These are phyloP conservation scores for Monilinia polystroma DNA, from an alignment of 2,329 filamentous ascomycete species.

Conservation along the genomic window DNA sequence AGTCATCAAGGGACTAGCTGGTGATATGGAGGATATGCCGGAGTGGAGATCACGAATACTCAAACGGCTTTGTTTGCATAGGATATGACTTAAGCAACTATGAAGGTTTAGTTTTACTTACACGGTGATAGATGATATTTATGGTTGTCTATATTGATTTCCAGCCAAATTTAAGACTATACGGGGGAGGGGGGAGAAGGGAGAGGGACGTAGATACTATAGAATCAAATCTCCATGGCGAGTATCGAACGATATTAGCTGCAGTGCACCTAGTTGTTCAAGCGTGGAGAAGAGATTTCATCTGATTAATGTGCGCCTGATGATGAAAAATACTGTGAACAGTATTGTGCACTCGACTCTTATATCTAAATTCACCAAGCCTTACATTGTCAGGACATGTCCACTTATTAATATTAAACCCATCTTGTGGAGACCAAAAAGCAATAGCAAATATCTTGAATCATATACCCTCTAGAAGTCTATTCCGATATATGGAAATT, in stretches of 20 bases:
- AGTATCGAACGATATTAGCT: not conserved
- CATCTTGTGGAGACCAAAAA: too few relatives aligned
- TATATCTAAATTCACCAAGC: not conserved
- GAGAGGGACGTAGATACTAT: not conserved
- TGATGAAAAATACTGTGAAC: not conserved
- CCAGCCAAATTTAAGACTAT: not conserved
- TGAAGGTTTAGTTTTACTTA: not conserved
- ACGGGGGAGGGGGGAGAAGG: not conserved
- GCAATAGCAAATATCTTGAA: too few relatives aligned
- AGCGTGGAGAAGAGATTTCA: too few relatives aligned
- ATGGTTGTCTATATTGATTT: too few relatives aligned
- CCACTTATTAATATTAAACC: too few relatives aligned
- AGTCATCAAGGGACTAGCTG: too few relatives aligned
- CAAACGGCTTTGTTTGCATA: not conserved
- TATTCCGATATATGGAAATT: too few relatives aligned
- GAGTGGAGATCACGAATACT: not conserved
- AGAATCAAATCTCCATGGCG: not conserved
- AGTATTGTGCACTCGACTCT: accelerated
- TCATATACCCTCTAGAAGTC: too few relatives aligned
- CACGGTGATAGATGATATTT: not conserved
- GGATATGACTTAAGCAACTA: not conserved
- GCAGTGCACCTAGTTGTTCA: not conserved
- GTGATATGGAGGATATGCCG: not conserved
- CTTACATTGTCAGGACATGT: not conserved
- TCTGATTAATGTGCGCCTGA: not conserved